Evolutionary conservation across 129 eudicot genomes (phyloP).

Genomic region (Mikania micrantha): DNA sequence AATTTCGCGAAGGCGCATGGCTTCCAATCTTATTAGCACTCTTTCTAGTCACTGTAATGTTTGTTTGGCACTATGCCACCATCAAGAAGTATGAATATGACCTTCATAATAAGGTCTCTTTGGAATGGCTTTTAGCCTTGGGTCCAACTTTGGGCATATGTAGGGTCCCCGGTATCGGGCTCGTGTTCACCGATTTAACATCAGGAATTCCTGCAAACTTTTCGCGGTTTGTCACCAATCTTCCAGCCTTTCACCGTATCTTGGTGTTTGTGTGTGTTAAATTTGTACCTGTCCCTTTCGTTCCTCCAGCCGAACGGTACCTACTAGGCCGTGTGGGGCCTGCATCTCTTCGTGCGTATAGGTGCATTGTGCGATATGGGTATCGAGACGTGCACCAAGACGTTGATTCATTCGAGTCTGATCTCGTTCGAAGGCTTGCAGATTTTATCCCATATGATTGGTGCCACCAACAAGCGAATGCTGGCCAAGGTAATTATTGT

Average conservation of each 20-base stretch:
- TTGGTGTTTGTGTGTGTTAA: conserved; percentile 78
- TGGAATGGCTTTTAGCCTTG: conserved; percentile 89
- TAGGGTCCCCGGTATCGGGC: conserved; percentile 85
- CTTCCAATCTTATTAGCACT: conserved; percentile 85
- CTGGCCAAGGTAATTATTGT: conserved; percentile 13
- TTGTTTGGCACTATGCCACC: conserved; percentile 85
- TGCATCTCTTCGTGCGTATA: conserved; percentile 57
- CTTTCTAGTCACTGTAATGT: conserved; percentile 72
- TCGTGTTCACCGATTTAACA: conserved; percentile 76
- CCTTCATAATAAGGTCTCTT: conserved; percentile 86
- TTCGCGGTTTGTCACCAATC: conserved; percentile 86
- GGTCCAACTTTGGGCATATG: conserved; percentile 91
- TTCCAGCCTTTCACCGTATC: conserved; percentile 82
- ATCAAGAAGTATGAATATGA: conserved; percentile 75
- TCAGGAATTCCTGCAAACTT: conserved; percentile 89
- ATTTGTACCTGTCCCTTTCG: conserved; percentile 78
- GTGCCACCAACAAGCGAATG: conserved; percentile 30
- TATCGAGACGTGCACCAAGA: conserved; percentile 91
- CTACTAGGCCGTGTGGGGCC: conserved; percentile 87
- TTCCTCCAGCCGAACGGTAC: conserved; percentile 73
- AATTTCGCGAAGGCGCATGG: conserved; percentile 89
- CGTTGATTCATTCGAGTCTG: conserved; percentile 72
- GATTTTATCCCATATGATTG: conserved; percentile 64
- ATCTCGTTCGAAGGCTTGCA: conserved; percentile 52
- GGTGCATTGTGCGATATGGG: conserved; percentile 88